A percentile compares a stretch with the other conserved stretches of the same genome.
Conservation (phyloP, 768 basidiomycete genomes). For the Kwoniella sp. region DNA sequence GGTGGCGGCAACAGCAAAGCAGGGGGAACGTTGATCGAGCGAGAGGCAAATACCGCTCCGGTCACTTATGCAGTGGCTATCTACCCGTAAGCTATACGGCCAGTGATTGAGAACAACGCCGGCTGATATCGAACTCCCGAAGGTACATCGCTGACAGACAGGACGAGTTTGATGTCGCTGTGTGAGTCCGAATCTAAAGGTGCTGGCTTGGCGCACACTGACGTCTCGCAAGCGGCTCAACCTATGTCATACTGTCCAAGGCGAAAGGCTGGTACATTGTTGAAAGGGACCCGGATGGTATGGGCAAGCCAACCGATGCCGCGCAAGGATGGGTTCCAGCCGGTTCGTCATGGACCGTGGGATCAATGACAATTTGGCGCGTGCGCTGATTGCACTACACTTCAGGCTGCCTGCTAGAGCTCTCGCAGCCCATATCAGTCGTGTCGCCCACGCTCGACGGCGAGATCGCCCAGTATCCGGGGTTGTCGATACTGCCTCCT, state of each 20-base stretch:
- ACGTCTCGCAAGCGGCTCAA: constrained; percentile 59
- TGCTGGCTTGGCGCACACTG: neutral
- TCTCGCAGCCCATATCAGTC: constrained; percentile 81
- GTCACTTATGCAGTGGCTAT: constrained; percentile 96
- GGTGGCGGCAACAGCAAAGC: no score
- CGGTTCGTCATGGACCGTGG: constrained; percentile 52
- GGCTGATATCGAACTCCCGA: neutral
- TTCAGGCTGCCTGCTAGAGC: constrained; percentile 76
- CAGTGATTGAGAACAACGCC: neutral
- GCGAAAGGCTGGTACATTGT: constrained; percentile 99
- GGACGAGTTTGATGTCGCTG: constrained; percentile 95
- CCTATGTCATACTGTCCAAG: constrained; percentile 85
- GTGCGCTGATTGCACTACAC: no score
- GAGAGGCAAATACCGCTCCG: constrained; percentile 47
- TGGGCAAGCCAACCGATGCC: constrained; percentile 65
- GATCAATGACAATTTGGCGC: no score
- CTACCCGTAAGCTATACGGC: constrained; percentile 60
- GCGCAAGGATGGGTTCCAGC: constrained; percentile 98
- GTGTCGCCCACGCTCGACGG: constrained; percentile 54
- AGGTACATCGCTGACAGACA: constrained; percentile 93
- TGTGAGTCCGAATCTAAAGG: constrained; percentile 58
- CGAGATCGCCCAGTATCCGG: constrained; percentile 27
- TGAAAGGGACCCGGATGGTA: constrained; percentile 83
- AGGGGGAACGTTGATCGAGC: constrained; percentile 50
- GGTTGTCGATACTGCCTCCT: constrained; percentile 67